Percentiles rank a stretch among this genome's conserved stretches.
These are phyloP conservation scores for Hanseniaspora mollemarum DNA, from an alignment of 805 yeast genomes.

Conservation along the genomic window DNA sequence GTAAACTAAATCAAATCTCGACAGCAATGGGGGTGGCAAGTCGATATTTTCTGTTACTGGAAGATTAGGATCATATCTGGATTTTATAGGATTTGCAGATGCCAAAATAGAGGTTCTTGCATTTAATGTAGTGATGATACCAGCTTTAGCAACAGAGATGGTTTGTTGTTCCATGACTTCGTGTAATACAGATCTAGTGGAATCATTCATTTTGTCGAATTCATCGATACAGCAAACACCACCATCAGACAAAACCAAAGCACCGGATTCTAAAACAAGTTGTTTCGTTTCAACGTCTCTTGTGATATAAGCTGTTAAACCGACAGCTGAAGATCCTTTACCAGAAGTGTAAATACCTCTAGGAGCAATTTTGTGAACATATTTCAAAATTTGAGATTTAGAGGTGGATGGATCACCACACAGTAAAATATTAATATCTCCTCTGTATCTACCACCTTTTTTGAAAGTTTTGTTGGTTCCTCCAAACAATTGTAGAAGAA, in stretches of 20 bases:
- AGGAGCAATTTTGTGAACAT: slow-evolving; percentile 95
- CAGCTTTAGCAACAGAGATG: slow-evolving; percentile 95
- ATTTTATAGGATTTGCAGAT: slow-evolving; percentile 93
- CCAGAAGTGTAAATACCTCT: slow-evolving; percentile 97
- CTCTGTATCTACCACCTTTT: slow-evolving; percentile 91
- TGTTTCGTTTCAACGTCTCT: slow-evolving; percentile 90
- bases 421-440: slow-evolving; percentile 79
- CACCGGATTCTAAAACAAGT: slow-evolving; percentile 89
- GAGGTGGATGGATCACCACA: slow-evolving; percentile 99
- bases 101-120: slow-evolving; percentile 95
- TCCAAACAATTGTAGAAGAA: slow-evolving; percentile 82
- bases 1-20: slow-evolving; percentile 91
- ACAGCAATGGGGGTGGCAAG: slow-evolving; percentile 87
- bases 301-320: slow-evolving; percentile 93
- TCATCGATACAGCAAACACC: slow-evolving; percentile 99
- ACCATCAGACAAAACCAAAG: slow-evolving; percentile 90
- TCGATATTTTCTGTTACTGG: slow-evolving; percentile 95
- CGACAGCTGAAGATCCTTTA: slow-evolving; percentile 97
- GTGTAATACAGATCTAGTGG: slow-evolving; percentile 87
- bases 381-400: slow-evolving; percentile 85
- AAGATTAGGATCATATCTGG: slow-evolving; percentile 85
- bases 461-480: slow-evolving; percentile 82
- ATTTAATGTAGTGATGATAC: slow-evolving; percentile 90
- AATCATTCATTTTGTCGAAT: slow-evolving; percentile 92
- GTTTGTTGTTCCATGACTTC: slow-evolving; percentile 99